phyloP scores from a whole-genome alignment of 2,329 filamentous ascomycete species.

The Colletotrichum sp. region DNA sequence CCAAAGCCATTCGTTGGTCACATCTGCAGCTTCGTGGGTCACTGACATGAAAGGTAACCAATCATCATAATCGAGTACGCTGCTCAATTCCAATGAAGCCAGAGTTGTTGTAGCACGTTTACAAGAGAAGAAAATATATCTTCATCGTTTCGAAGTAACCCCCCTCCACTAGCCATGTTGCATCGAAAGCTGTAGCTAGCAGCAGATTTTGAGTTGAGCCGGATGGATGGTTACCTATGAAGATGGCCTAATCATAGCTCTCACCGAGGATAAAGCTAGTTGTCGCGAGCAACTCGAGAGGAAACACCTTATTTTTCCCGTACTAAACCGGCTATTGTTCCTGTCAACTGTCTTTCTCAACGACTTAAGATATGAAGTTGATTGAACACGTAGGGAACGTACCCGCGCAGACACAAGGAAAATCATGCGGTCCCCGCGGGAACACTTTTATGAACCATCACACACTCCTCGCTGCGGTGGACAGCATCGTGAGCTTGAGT shows the following conservation, averaged over 20 bases:
- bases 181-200: background rate
- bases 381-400: rapidly evolving
- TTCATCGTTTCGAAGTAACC: rapidly evolving
- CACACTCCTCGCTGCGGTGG: background rate
- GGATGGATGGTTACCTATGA: too few species aligned
- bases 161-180: rapidly evolving
- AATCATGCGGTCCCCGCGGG: rapidly evolving
- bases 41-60: background rate
- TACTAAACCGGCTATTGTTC: background rate
- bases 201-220: background rate
- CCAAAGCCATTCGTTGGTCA: rapidly evolving
- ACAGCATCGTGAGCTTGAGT: background rate
- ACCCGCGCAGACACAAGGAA: background rate
- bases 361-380: background rate
- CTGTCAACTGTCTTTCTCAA: background rate
- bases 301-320: rapidly evolving
- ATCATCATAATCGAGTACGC: rapidly evolving
- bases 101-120: too few species aligned
- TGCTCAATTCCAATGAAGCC: background rate
- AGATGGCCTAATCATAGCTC: too few species aligned
- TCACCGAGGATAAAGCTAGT: too few species aligned
- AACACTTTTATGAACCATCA: background rate
- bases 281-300: too few species aligned
- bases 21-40: background rate
- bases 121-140: too few species aligned